Evolutionary conservation across 2,329 filamentous ascomycete genomes (phyloP), one percentile per base, ranked within the genome.

Genomic region (Colletotrichum eremochloae): DNA sequence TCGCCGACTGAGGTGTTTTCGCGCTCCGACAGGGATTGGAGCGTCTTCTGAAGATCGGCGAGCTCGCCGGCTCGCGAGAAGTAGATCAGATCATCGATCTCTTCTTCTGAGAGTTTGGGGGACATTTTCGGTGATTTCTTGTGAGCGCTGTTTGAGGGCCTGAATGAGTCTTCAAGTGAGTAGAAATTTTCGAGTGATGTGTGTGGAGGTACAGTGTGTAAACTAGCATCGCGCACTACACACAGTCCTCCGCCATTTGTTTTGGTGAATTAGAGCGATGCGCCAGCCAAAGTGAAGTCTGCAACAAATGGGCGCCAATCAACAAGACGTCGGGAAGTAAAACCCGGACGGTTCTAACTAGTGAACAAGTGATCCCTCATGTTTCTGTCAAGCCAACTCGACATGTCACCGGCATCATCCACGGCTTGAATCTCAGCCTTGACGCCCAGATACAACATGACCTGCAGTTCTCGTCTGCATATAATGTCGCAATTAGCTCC

Each of bases 21-120:
- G 69, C 91, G 88, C 75, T 87, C 83, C 40, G 90, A 86, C 29
- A 97, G 82, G 36, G 86, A 84, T 15, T 87, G 82, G 63, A 97
- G 85, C 11, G 84, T 79, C 44, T 85, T 82, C 1, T 87, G 84
- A 60, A 98, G 86, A 36, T 96, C 93, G 24, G 86, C 83, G 69
- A 90, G 85, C 75, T 98, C 95, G 75, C 94, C 94, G 0, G 89
- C 88, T 48, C 96, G 93, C 2, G 95, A 89, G 76, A 94, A 91
- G 84, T 97, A 98, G 76, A 98, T 89, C 75, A 98, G 88, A 82
- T 98, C 96, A 81, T 98, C 95, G 78, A 97, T 92, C 81, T 95
- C 90, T 65, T 97, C 95, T 80, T 93, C 91, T 62, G 89, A 89
- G 61, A 96, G 84, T 72, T 85, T 84, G 31, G 86, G 86, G 38